Evolutionary conservation across 805 yeast species (phyloP), one percentile per base, ranked within the genome.

Genomic region (Limtongozyma cylindracea): DNA sequence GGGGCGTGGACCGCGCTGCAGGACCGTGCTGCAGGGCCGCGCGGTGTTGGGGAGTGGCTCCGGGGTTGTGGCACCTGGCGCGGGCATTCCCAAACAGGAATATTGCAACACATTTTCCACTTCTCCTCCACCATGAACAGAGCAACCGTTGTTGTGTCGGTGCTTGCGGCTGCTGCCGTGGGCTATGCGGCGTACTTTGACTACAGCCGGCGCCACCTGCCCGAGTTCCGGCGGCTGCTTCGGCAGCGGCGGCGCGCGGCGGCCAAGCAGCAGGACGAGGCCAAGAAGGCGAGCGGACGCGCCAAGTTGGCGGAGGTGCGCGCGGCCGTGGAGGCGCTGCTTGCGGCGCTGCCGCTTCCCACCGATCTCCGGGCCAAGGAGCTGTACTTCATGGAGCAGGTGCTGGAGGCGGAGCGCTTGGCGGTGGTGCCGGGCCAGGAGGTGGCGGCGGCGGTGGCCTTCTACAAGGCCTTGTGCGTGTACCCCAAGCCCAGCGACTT

Each of bases 401-500:
- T 84, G 25, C 5, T 6, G 15, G 15, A 13, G 15, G 15, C 15
- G 15, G 6, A 5, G 15, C 6, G 6, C 15, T 53, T 74, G 33
- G 62, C 77, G 30, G 53, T 61, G 30, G 39, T 50, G 16, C 67
- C 72, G 29, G 71, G 68, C 31, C 58, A 61, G 32, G 77, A 73
- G 43, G 47, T 72, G 30, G 77, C 71, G 27, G 70, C 95, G 20
- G 96, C 98, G 18, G 55, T 82, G 33, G 61, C 70, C 32, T 88
- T 80, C 60, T 88, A 88, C 62, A 74, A 77, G 47, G 96, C 95
- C 9, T 57, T 88, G 40, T 63, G 77, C 19, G 82, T 80, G 22
- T 84, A 82, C 47, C 96, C 98, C 29, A 71, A 73, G 45, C 99
- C 98, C 27, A 70, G 91, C 25, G 94, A 78, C 37, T 64, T 88